A percentile compares a stretch with the other conserved stretches of the same genome.
Conservation (phyloP, 352 stramenopile species). For the Pythium biforme region DNA sequence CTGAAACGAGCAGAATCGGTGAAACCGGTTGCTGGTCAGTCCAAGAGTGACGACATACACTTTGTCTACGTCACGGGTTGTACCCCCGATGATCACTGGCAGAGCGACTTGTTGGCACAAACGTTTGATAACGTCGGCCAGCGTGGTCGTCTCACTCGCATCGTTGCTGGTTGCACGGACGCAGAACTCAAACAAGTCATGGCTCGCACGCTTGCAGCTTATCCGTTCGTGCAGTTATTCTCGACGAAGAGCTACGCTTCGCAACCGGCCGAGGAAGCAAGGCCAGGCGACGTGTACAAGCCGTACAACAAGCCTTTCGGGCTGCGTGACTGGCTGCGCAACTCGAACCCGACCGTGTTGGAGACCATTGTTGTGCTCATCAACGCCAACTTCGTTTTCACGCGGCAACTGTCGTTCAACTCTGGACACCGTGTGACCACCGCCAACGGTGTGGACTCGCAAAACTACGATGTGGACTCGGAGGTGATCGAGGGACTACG, state of each 20-base stretch:
- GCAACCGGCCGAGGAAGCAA: conserved; percentile 23
- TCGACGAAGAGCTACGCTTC: conserved; percentile 54
- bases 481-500: conserved; percentile 75
- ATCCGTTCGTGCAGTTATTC: conserved; percentile 53
- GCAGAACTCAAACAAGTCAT: conserved; percentile 41
- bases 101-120: conserved; percentile 65
- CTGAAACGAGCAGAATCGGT: conserved; percentile 1
- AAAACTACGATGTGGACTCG: conserved; percentile 50
- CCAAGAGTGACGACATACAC: conserved; percentile 60
- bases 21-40: conserved; percentile 26
- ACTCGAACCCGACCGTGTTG: conserved; percentile 58
- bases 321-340: conserved; percentile 65
- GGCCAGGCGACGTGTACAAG: conserved; percentile 40
- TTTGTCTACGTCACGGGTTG: conserved; percentile 80
- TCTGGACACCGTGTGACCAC: conserved; percentile 51
- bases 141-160: conserved; percentile 57
- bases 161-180: conserved; percentile 64
- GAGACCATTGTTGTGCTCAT: conserved; percentile 62
- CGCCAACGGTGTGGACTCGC: conserved; percentile 49
- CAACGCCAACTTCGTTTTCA: conserved; percentile 74
- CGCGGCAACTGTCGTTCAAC: conserved; percentile 63
- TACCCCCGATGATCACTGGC: conserved; percentile 61
- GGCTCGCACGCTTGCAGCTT: conserved; percentile 22
- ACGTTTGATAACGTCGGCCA: conserved; percentile 64
- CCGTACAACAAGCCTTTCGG: conserved; percentile 75